Evolutionary conservation across 805 yeast species (phyloP).

Genomic region (Torulaspora gathmanii): DNA sequence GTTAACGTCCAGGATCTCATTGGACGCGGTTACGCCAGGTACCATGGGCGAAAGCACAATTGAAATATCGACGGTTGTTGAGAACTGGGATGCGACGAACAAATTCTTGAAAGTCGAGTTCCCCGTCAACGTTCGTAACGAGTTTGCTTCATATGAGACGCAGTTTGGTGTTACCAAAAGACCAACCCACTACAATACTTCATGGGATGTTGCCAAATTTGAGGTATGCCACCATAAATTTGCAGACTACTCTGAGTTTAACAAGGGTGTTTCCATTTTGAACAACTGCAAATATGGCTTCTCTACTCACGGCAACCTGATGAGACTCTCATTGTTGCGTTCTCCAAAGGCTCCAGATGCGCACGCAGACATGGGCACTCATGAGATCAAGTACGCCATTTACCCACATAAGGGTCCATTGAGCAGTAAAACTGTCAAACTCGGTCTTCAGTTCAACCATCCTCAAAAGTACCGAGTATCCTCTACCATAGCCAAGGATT

Average conservation of each 20-base stretch:
- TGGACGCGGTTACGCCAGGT: conserved; percentile 44
- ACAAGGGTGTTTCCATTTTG: conserved; percentile 80
- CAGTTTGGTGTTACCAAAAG: conserved; percentile 89
- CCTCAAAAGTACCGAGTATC: conserved; percentile 27
- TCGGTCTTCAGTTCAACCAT: conserved; percentile 79
- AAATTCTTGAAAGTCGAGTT: conserved; percentile 91
- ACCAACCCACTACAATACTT: conserved; percentile 91
- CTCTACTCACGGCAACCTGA: conserved; percentile 85
- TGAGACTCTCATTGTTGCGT: conserved; percentile 80
- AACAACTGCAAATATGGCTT: conserved; percentile 91
- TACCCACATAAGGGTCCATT: conserved; percentile 76
- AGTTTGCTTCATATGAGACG: conserved; percentile 83
- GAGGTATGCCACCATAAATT: conserved; percentile 94
- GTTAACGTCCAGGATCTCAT: conserved; percentile 63
- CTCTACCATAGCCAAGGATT: conserved; percentile 9
- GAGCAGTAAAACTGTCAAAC: conserved; percentile 57
- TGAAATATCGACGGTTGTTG: conserved; percentile 55
- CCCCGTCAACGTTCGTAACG: conserved; percentile 76
- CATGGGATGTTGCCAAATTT: conserved; percentile 95
- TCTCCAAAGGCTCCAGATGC: conserved; percentile 95
- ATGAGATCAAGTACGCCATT: conserved; percentile 75
- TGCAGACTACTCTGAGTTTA: conserved; percentile 83
- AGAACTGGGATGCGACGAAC: conserved; percentile 78
- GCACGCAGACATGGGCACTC: conserved; percentile 88
- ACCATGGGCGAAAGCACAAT: conserved; percentile 41